Conservation (phyloP, 768 basidiomycete genomes). For the Naganishia randhawae region DNA sequence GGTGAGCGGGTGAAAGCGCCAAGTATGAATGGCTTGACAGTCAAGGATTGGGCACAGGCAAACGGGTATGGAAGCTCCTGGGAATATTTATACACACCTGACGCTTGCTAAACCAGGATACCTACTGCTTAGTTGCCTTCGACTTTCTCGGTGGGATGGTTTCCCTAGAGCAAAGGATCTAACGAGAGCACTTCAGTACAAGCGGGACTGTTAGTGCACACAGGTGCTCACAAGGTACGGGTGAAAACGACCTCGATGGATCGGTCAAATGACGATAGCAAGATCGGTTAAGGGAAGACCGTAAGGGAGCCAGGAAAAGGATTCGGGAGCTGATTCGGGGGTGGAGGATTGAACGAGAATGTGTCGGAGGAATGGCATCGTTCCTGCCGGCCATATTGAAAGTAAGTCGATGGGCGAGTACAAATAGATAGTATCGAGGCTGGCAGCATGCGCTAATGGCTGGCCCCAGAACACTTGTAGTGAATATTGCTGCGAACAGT, state of each 20-base stretch:
- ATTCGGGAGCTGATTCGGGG: neutral
- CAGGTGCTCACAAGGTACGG: neutral
- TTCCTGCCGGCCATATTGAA: slow-evolving; percentile 13
- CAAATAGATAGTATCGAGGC: neutral
- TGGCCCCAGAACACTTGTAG: slow-evolving; percentile 16
- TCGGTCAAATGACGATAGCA: neutral
- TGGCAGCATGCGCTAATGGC: neutral
- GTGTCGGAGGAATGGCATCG: neutral
- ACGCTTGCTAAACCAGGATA: too few relatives aligned
- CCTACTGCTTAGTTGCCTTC: too few relatives aligned
- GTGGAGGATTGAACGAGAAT: neutral
- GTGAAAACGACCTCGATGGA: neutral
- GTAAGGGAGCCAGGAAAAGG: neutral
- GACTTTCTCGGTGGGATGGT: too few relatives aligned
- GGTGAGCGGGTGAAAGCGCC: too few relatives aligned
- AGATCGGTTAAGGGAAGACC: neutral
- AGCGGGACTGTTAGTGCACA: neutral
- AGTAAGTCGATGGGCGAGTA: neutral
- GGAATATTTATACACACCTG: too few relatives aligned
- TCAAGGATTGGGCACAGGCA: too few relatives aligned
- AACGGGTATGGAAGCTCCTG: too few relatives aligned
- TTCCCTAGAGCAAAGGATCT: too few relatives aligned
- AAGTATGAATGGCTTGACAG: too few relatives aligned
- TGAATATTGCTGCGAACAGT: neutral
- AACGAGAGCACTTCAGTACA: slow-evolving; percentile 2